Conservation (phyloP, 306 rosid genomes). For the Sphenostylis stenocarpa region DNA sequence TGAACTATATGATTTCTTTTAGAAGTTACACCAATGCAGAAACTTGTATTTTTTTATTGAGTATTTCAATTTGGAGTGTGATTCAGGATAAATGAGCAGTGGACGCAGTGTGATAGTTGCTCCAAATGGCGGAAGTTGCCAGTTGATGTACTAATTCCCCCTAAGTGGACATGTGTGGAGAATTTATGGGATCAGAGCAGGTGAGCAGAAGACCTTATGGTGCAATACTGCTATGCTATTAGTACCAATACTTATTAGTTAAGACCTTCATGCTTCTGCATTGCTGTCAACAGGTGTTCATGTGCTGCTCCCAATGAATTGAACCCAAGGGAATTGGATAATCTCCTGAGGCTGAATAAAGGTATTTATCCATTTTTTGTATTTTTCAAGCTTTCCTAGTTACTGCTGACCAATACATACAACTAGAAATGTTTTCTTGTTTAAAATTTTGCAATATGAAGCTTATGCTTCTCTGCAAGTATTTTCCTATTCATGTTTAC, state of each 20-base stretch:
- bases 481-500: conserved; percentile 16
- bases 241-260: conserved; percentile 10
- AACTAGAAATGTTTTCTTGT: conserved; percentile 19
- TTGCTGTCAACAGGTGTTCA: conserved; percentile 63
- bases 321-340: conserved; percentile 78
- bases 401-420: conserved; percentile 1
- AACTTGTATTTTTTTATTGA: conserved; percentile 19
- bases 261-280: conserved; percentile 30
- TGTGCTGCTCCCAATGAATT: conserved; percentile 87
- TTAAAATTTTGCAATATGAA: conserved; percentile 18
- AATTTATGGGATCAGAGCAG: conserved; percentile 90
- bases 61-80: conserved; percentile 34
- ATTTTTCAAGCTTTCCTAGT: not conserved
- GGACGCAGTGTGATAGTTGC: conserved; percentile 95
- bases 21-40: not conserved
- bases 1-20: conserved; percentile 8
- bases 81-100: conserved; percentile 86
- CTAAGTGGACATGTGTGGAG: conserved; percentile 82
- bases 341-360: conserved; percentile 72
- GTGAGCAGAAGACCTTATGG: conserved; percentile 40
- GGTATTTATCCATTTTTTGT: conserved; percentile 52
- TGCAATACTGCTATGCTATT: not conserved
- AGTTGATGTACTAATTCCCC: conserved; percentile 77
- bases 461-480: conserved; percentile 3
- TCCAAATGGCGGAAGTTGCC: conserved; percentile 94